Evolutionary conservation across 768 basidiomycete genomes (phyloP).

Genomic region (Termitomyces eurrhizus): DNA sequence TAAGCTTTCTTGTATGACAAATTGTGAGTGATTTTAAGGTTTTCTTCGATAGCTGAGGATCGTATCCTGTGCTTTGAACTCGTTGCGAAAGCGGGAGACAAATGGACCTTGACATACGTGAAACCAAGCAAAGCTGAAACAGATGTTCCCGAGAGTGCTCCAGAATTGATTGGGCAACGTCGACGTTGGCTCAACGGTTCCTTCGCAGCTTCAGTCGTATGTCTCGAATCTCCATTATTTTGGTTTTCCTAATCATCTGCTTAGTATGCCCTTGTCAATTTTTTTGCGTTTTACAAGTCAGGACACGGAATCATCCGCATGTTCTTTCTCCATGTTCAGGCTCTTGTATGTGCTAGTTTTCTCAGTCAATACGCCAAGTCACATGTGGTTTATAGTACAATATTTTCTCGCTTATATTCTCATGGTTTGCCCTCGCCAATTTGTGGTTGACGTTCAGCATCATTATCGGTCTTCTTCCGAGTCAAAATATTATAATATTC

Average conservation of each 20-base stretch:
- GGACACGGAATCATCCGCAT: conserved; percentile 87
- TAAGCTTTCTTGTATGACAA: conserved; percentile 3
- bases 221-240: conserved; percentile 21
- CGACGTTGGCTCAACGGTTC: conserved; percentile 97
- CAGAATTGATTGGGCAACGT: conserved; percentile 92
- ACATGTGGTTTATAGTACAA: conserved; percentile 58
- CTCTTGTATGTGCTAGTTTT: conserved; percentile 50
- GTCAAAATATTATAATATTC: conserved; percentile 54
- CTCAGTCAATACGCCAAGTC: background rate
- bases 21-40: background rate
- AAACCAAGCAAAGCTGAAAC: conserved; percentile 96
- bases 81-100: conserved; percentile 83
- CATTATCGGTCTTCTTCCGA: conserved; percentile 83
- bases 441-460: conserved; percentile 95
- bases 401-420: conserved; percentile 78
- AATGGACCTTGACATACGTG: conserved; percentile 87
- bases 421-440: conserved; percentile 92
- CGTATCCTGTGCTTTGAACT: conserved; percentile 97
- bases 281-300: conserved; percentile 84
- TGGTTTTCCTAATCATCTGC: conserved; percentile 2
- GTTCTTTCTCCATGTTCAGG: conserved; percentile 97
- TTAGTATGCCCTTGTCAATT: conserved; percentile 92
- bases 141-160: conserved; percentile 91
- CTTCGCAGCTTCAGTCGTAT: conserved; percentile 85
- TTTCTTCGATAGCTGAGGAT: conserved; percentile 69